These are phyloP conservation scores for Fomitiporia mediterranea DNA, from an alignment of 1,284 basidiomycete genomes.

Conservation along the genomic window DNA sequence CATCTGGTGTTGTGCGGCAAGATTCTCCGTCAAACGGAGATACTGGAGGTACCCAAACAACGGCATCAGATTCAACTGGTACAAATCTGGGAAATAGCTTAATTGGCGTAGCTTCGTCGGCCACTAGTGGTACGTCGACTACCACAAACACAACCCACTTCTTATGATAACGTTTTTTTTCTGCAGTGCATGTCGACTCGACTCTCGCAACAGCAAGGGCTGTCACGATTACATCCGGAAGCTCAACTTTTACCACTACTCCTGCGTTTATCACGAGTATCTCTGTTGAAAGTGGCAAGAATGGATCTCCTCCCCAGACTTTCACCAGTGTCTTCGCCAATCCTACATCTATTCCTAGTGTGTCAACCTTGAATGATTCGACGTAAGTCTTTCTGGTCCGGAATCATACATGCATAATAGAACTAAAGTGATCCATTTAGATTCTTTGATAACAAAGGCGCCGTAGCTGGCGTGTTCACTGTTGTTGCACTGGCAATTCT, in stretches of 20 bases:
- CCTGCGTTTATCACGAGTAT: conserved; percentile 4
- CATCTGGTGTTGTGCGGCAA: not conserved
- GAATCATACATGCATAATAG: not conserved
- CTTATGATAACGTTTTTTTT: too few species aligned
- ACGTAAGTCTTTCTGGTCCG: conserved; percentile 1
- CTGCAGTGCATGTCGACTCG: not conserved
- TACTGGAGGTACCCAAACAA: not conserved
- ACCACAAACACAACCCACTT: too few species aligned
- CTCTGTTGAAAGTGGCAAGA: conserved; percentile 2
- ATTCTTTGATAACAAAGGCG: conserved; percentile 49
- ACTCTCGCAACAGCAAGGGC: conserved; percentile 3
- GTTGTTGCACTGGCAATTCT: conserved; percentile 43
- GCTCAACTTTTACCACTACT: conserved; percentile 7
- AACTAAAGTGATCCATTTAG: conserved; percentile 30
- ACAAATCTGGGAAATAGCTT: not conserved
- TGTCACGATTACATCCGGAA: conserved; percentile 3
- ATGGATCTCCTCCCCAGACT: conserved; percentile 2
- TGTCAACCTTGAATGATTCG: not conserved
- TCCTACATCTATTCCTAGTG: not conserved
- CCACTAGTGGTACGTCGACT: not conserved
- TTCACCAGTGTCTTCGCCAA: conserved; percentile 18
- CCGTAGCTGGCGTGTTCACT: conserved; percentile 54
- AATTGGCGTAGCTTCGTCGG: not conserved
- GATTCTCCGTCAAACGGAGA: conserved; percentile 2
- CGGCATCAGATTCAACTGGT: conserved; percentile 8